These are phyloP conservation scores for Salvia miltiorrhiza DNA, from an alignment of 257 asterid species.

Conservation along the genomic window DNA sequence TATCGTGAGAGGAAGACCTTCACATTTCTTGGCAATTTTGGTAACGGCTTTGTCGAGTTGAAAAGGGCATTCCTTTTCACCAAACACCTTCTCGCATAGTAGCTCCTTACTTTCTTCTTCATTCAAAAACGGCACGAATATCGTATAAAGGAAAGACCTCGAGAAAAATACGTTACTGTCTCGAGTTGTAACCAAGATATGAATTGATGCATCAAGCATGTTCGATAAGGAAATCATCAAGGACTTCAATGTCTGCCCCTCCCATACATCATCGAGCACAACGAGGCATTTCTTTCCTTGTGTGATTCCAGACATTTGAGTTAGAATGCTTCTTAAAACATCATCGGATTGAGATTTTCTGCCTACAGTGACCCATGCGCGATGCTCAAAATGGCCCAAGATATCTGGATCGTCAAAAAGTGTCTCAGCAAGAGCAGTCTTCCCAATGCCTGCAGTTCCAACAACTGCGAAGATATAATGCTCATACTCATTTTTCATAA, in stretches of 20 bases:
- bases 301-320: neutral
- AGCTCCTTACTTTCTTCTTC: neutral
- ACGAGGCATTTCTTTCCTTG: neutral
- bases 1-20: neutral
- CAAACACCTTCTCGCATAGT: neutral
- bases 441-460: slow-evolving; percentile 7
- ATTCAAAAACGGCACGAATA: neutral
- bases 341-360: neutral
- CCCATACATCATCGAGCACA: slow-evolving; percentile 38
- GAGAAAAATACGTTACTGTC: neutral
- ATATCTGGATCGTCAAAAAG: neutral
- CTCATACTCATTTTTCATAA: neutral
- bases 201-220: neutral
- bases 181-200: slow-evolving; percentile 30
- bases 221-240: neutral
- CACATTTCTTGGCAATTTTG: neutral
- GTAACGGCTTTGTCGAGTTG: neutral
- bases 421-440: neutral
- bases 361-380: neutral
- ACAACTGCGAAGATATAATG: neutral
- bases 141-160: too few relatives aligned
- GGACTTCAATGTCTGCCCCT: neutral
- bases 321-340: neutral
- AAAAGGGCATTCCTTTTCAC: neutral
- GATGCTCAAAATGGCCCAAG: neutral